These are phyloP conservation scores for Hevea brasiliensis DNA, from an alignment of 345 rosid genomes.

Conservation along the genomic window DNA sequence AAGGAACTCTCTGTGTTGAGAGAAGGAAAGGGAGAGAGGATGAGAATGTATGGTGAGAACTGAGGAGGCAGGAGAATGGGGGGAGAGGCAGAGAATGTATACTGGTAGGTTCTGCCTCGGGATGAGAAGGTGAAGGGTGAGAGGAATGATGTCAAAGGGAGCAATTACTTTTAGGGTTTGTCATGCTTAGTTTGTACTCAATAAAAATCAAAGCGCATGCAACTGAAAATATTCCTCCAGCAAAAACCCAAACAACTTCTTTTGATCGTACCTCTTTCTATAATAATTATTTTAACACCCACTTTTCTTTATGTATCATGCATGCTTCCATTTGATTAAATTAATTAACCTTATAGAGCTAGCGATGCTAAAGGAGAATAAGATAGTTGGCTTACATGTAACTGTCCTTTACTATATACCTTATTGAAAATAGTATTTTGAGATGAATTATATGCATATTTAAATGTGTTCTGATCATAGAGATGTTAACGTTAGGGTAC, in stretches of 20 bases:
- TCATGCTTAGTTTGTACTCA: conserved; percentile 61
- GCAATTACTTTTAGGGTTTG: conserved; percentile 54
- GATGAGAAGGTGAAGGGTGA: conserved; percentile 61
- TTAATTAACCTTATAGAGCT: neutral
- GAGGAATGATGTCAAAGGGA: conserved; percentile 64
- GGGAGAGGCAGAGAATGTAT: conserved; percentile 35
- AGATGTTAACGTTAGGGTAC: no score
- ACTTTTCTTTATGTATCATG: conserved; percentile 20
- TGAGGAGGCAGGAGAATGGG: neutral
- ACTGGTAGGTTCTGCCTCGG: conserved; percentile 51
- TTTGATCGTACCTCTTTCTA: conserved; percentile 29
- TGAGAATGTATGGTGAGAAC: neutral
- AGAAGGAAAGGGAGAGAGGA: neutral
- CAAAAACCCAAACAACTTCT: conserved; percentile 28
- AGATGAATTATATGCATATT: no score
- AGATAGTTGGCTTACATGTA: conserved; percentile 41
- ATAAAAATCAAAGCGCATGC: conserved; percentile 50
- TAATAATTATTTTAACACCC: conserved; percentile 14
- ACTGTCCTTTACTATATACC: no score
- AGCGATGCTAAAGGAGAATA: conserved; percentile 25
- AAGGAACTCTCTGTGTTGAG: neutral
- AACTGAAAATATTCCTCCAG: conserved; percentile 42
- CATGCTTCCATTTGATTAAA: conserved; percentile 33
- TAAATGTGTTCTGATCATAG: no score
- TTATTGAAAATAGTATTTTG: no score